phyloP scores from a whole-genome alignment of 2,329 filamentous ascomycete species.

The Colletotrichum acutatum region DNA sequence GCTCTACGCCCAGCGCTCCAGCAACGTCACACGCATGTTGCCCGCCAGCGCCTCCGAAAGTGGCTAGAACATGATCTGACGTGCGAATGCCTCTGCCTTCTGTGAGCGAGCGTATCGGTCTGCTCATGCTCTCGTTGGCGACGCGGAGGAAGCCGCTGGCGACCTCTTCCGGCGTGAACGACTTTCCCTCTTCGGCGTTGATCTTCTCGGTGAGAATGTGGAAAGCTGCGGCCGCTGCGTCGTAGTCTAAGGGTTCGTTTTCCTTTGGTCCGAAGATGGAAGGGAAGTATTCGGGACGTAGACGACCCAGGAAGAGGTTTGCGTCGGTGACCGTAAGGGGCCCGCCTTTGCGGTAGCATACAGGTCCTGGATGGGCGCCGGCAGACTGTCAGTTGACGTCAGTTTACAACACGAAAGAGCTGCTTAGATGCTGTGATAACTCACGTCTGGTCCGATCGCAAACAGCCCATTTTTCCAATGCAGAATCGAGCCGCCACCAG shows the following conservation, averaged over 20 bases:
- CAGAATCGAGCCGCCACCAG: background rate
- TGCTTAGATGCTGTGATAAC: background rate
- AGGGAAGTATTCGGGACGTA: background rate
- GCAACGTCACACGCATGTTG: background rate
- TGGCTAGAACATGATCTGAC: slow-evolving; percentile 87
- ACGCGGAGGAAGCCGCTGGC: slow-evolving; percentile 92
- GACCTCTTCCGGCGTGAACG: slow-evolving; percentile 83
- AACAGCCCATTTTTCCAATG: background rate
- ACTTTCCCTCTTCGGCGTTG: slow-evolving; percentile 77
- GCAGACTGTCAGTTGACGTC: background rate
- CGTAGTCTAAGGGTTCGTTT: no score
- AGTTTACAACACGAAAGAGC: background rate
- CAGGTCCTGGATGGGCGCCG: slow-evolving; percentile 63
- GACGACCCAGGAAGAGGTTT: slow-evolving; percentile 83
- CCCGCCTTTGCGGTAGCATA: slow-evolving; percentile 61
- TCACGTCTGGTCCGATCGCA: background rate
- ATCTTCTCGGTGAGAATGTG: slow-evolving; percentile 73
- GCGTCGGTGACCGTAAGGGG: slow-evolving; percentile 91
- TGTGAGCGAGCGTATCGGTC: slow-evolving; percentile 88
- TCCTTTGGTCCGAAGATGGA: background rate
- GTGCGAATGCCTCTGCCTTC: slow-evolving; percentile 93
- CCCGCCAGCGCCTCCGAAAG: slow-evolving; percentile 75
- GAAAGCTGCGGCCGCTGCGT: no score
- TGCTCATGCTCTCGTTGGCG: slow-evolving; percentile 89
- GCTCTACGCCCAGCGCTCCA: background rate